Base-by-base conservation (phyloP, 2,329 filamentous ascomycete species). In the Domatiomyces globalis region DNA sequence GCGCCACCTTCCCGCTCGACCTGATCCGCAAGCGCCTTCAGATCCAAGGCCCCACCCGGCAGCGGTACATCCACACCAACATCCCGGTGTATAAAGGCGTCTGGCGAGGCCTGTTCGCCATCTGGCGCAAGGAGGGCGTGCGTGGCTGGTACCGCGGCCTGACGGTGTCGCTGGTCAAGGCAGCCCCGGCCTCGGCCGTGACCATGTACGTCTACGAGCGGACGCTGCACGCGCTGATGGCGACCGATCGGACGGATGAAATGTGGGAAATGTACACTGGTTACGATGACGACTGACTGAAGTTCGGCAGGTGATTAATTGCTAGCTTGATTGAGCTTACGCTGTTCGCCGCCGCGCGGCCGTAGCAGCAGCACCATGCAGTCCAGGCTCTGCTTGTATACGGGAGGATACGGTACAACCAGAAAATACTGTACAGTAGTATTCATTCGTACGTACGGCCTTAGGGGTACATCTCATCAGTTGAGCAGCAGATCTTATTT, bases 171-270 rank as follows among this genome's bases (percentile, higher is more conserved):
- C 69, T 98, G 63, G 66, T 96, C 59, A 98, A 98, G 73, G 55
- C 90, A 29, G 92, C 90, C 19, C 92, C 92, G n/a, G 81, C 86
- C 25, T 92, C 86, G 66, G 87, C 89, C 5, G 80, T 95, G 29
- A 95, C 89, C 0, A 86, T 95, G 74, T 95, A 88, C 87, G 94
- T 87, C 1, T 95, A 95, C 67, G 89, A 95, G 71, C 74, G 83
- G 62, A 78, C 78, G 17, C 71, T 95, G 69, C 76, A 73, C 48
- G 58, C 79, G 19, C 70, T 90, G 56, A 67, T 71, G 52, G 65
- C 67, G 44, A 60, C 64, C 49, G 65, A 67, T 19, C 25, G 48
- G 45, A 54, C 53, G 19, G 55, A 60, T 47, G 57, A 61, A 50
- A 50, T 57, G 57, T 61, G 56, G 56, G 58, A 59, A 45, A 54